phyloP scores from a whole-genome alignment of 2,329 filamentous ascomycete species.

The Talaromyces sp. region DNA sequence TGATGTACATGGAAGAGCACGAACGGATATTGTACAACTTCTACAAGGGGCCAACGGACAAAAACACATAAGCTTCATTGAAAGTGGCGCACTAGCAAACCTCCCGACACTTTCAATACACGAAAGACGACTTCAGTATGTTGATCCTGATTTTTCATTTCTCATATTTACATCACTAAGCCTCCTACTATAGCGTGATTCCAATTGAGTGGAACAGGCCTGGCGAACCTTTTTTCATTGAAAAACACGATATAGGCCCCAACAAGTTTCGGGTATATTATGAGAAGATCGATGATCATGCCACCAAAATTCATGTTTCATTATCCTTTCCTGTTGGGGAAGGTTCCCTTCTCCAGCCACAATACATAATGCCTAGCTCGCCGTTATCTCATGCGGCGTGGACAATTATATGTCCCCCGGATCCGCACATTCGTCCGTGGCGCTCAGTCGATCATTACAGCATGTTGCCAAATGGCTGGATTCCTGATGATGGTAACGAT shows the following conservation, averaged over 20 bases:
- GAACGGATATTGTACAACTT: background rate
- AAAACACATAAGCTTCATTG: background rate
- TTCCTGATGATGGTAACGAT: constrained; percentile 2
- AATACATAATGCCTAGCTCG: background rate
- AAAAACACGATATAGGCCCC: too few relatives aligned
- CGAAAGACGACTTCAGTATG: background rate
- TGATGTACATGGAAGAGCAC: background rate
- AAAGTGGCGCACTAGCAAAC: background rate
- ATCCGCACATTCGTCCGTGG: background rate
- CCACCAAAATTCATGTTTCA: background rate
- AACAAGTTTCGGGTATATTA: background rate
- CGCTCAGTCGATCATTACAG: background rate
- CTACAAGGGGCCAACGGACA: background rate
- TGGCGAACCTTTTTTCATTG: background rate
- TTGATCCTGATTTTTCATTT: background rate
- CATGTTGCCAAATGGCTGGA: constrained; percentile 5
- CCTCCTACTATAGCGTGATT: background rate
- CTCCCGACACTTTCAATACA: too few relatives aligned
- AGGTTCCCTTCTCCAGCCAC: background rate
- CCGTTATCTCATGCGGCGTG: background rate
- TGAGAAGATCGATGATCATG: background rate
- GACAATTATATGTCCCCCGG: background rate
- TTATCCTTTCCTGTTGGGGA: background rate
- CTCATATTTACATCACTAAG: background rate
- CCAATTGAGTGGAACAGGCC: background rate